A percentile compares a stretch with the other conserved stretches of the same genome.
Evolutionary conservation across 352 stramenopile genomes (phyloP).

Genomic region (Phytopythium sindhum): DNA sequence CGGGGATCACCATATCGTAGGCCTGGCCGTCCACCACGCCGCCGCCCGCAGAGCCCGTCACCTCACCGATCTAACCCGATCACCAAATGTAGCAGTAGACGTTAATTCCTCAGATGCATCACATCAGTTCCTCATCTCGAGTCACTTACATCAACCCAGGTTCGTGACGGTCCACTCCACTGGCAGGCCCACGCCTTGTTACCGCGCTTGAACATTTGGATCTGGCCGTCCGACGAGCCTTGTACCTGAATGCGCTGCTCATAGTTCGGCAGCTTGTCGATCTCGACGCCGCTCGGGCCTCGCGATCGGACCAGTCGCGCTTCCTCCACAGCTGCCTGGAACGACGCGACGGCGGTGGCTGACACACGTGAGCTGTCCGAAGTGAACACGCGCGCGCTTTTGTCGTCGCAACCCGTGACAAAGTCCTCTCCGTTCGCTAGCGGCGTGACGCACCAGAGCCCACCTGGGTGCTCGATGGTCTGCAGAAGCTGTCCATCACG

Average conservation of each 20-base stretch:
- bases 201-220: conserved; percentile 95
- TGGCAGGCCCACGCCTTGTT: conserved; percentile 93
- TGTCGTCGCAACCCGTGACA: conserved; percentile 93
- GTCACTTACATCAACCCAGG: conserved; percentile 93
- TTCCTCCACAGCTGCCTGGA: conserved; percentile 67
- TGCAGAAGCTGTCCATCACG: conserved; percentile 54
- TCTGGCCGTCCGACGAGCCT: conserved; percentile 91
- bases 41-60: conserved; percentile 83
- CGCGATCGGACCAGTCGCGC: conserved; percentile 50
- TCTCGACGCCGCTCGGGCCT: conserved; percentile 91
- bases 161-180: conserved; percentile 88
- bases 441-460: conserved; percentile 80
- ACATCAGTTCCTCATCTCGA: background rate
- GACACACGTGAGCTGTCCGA: conserved; percentile 65
- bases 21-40: conserved; percentile 89
- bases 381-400: conserved; percentile 91
- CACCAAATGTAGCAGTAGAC: background rate
- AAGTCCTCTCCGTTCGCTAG: conserved; percentile 86
- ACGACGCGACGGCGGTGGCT: conserved; percentile 45
- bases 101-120: background rate
- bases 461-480: conserved; percentile 80
- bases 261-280: conserved; percentile 93
- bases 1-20: conserved; percentile 96
- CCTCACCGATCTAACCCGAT: conserved; percentile 60
- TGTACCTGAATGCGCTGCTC: conserved; percentile 71